A percentile compares a stretch with the other conserved stretches of the same genome.
phyloP scores from a whole-genome alignment of 2,329 filamentous ascomycete species.

The Colletotrichum lupini region DNA sequence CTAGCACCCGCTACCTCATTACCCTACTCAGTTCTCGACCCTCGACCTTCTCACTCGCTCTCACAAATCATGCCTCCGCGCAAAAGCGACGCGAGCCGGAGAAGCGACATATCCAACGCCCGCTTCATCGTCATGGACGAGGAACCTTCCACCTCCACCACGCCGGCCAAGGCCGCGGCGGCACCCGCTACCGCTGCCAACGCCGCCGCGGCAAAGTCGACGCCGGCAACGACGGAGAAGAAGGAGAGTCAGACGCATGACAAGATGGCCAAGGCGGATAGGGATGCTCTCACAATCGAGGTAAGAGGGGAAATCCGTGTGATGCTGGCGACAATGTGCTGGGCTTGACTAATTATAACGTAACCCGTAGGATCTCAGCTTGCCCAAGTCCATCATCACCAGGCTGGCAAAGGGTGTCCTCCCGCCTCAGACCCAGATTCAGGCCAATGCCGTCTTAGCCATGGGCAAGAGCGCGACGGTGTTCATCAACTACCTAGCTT shows the following conservation, averaged over 20 bases:
- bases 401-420: conserved; percentile 83
- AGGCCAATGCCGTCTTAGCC: conserved; percentile 83
- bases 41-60: not conserved
- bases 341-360: not conserved
- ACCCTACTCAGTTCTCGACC: not conserved
- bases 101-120: conserved; percentile 58
- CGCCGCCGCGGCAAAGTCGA: conserved; percentile 31
- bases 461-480: conserved; percentile 86
- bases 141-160: conserved; percentile 37
- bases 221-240: conserved; percentile 27
- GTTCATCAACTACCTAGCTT: conserved; percentile 83
- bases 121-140: conserved; percentile 58
- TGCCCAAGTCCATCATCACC: conserved; percentile 85
- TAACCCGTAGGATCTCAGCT: conserved; percentile 72
- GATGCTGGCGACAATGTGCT: not conserved
- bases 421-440: conserved; percentile 84
- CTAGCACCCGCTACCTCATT: not conserved
- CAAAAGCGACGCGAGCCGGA: conserved; percentile 61
- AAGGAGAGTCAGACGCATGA: conserved; percentile 45
- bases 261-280: conserved; percentile 41
- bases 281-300: conserved; percentile 63
- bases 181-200: conserved; percentile 23
- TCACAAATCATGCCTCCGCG: conserved; percentile 61
- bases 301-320: conserved; percentile 45
- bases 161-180: conserved; percentile 15